Base-by-base conservation (phyloP, 1,139 yeast species). In the Suhomyces terraborum region DNA sequence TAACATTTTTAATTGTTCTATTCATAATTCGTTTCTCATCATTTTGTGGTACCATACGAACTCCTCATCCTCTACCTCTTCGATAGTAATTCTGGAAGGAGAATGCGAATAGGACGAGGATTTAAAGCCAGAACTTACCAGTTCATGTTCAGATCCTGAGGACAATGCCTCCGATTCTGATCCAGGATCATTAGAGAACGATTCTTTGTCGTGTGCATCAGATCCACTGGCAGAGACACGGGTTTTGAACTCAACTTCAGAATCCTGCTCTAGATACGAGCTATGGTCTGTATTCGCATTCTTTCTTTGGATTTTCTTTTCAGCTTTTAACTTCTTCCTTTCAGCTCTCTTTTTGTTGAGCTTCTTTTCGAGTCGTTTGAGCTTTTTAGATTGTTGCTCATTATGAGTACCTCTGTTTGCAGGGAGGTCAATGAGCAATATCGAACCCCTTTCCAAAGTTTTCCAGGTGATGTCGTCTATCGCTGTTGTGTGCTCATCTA, bases 391-490 rank as follows among this genome's bases (percentile, higher is more conserved):
- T 21, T 34, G 19, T 33, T 9, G 10, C 12, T 12, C 27, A n/a
- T 5, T 40, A 38, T 12, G 20, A 22, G 14, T 14, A 10, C 20
- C 17, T 24, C 20, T 17, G 10, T 13, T 28, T 4, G 13, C 30
- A 31, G 53, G 67, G 69, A 14, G 75, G 75, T 24, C 8, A 16
- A 24, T 24, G 5, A 24, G 6, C 8, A 24, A 9, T 4, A 24
- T 9, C 16, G 2, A 9, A 5, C 27, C 27, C 6, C 13, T 12
- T 2, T 12, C 16, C 13, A 12, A 12, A 5, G 16, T 3, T 2
- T 66, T 64, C 68, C 73, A 69, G 47, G 65, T 61, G 30, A 70
- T 68, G 10, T 58, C 50, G 3, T 55, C 42, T 19, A 67, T 52
- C 28, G 66, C 69, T 25, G 69, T 59, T 33, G 62, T 64, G 17